Base-by-base conservation (phyloP, 106 monocot genomes). In the Posidonia australis region DNA sequence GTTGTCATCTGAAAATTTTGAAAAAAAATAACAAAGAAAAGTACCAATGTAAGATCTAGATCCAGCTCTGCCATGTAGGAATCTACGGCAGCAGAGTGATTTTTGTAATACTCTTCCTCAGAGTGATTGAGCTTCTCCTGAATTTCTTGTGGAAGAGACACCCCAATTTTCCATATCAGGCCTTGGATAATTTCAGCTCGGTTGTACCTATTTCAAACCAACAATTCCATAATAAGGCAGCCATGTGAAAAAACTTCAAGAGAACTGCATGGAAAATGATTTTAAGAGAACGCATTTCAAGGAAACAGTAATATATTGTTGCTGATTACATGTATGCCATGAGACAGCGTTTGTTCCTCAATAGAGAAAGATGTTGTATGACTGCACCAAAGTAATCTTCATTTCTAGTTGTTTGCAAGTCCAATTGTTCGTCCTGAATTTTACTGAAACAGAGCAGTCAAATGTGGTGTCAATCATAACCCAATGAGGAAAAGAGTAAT, bases 31-130 rank as follows among this genome's bases (percentile, higher is more conserved):
- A 12, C n/a, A 21, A 46, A 17, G 5, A 24, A 20, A 19, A 0
- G 21, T 86, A 96, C 94, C 90, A 96, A 84, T 21, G 90, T 90
- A 54, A 96, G 68, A 84, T 96, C 94, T 21, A 96, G 63, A 65
- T 96, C 90, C 51, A 90, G 51, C 53, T 87, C 90, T n/a, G 82
- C 81, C 77, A 84, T 87, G 69, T 84, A 96, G 32, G 90, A 74
- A 64, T 96, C 82, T 30, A 96, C 72, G 58, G 84, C 94, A 49
- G 84, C 64, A 57, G 84, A 82, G 64, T 96, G 84, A 71, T 82
- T 83, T 70, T 90, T 96, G 75, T 84, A 96, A 75, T 87, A 84
- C 58, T 90, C 90, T 73, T 87, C 74, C 70, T 96, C 94, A 9
- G 80, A 84, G 57, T 65, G 87, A 62, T 75, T 84, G 49, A 90